Percentiles rank a stretch among this genome's conserved stretches.
Evolutionary conservation across 2,329 filamentous ascomycete genomes (phyloP).

Genomic region (Aspergillus viridinutans): DNA sequence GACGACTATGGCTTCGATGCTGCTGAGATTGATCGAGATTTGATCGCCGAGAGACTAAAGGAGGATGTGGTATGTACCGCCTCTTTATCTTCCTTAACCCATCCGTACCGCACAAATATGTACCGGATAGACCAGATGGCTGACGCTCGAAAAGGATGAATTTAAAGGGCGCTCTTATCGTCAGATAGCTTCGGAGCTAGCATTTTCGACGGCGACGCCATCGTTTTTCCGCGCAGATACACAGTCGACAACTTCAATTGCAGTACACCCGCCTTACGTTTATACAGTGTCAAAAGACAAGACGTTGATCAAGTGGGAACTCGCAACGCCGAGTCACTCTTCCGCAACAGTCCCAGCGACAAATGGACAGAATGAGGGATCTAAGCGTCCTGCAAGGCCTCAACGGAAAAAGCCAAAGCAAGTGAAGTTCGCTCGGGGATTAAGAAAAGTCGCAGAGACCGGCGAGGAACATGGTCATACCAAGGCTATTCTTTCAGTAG

Average conservation of each 20-base stretch:
- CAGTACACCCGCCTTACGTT: conserved; percentile 71
- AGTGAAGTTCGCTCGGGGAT: conserved; percentile 46
- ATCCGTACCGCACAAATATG: background rate
- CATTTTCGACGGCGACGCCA: conserved; percentile 63
- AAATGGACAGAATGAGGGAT: conserved; percentile 60
- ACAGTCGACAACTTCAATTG: conserved; percentile 72
- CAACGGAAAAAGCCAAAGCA: conserved; percentile 43
- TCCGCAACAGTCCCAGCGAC: conserved; percentile 38
- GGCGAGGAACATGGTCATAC: conserved; percentile 66
- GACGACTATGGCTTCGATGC: conserved; percentile 88
- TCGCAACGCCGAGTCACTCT: conserved; percentile 49
- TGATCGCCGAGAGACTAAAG: conserved; percentile 84
- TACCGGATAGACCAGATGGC: background rate
- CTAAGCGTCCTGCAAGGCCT: conserved; percentile 54
- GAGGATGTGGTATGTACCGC: conserved; percentile 67
- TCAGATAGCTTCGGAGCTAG: conserved; percentile 68
- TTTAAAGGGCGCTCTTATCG: conserved; percentile 86
- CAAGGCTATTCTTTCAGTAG: conserved; percentile 74
- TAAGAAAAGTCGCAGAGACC: conserved; percentile 38
- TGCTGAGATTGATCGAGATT: conserved; percentile 83
- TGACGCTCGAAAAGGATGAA: conserved; percentile 56
- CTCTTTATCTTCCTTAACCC: background rate
- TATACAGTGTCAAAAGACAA: conserved; percentile 89
- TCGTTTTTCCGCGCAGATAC: conserved; percentile 76
- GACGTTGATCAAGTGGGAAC: conserved; percentile 81